Percentiles rank a stretch among this genome's conserved stretches.
phyloP scores from a whole-genome alignment of 176 grass and related monocot genomes.

The sorghum (Sorghum bicolor) region Sorghum_bicolor_NCBIv3 NC_012870.2:65589501-65590000 shows the following conservation, averaged over 20 bases:
- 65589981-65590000: too few species aligned
- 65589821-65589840: too few species aligned
- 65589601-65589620: background rate
- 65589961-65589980: too few species aligned
- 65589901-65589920: too few species aligned
- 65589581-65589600: background rate
- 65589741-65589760: background rate
- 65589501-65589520: background rate
- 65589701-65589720: background rate
- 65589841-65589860: too few species aligned
- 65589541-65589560: background rate
- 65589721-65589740: background rate
- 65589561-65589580: slow-evolving; percentile 1
- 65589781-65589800: too few species aligned
- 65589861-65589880: too few species aligned
- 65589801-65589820: too few species aligned
- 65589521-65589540: background rate
- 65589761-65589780: too few species aligned
- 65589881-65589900: too few species aligned
- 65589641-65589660: background rate
- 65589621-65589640: background rate
- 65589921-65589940: too few species aligned
- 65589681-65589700: background rate
- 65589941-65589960: too few species aligned
- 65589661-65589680: background rate